These are phyloP conservation scores for Massariosphaeria phaeospora DNA, from an alignment of 495 filamentous ascomycete genomes.

Conservation along the genomic window DNA sequence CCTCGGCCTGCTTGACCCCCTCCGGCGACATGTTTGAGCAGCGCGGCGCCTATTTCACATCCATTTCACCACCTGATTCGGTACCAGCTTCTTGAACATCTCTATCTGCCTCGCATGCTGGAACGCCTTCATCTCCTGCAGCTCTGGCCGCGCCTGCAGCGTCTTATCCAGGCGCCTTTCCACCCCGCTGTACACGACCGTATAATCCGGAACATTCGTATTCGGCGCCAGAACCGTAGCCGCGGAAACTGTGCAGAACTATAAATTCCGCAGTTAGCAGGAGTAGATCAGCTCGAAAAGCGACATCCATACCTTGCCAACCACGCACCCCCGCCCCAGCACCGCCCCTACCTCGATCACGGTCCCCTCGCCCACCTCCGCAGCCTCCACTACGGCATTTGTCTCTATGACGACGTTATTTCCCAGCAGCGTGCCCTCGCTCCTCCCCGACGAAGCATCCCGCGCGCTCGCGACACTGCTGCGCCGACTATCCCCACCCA, in stretches of 20 bases:
- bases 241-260: slow-evolving; percentile 53
- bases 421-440: slow-evolving; percentile 50
- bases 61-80: slow-evolving; percentile 57
- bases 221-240: slow-evolving; percentile 50
- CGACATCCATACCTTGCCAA: slow-evolving; percentile 54
- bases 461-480: no score
- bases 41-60: neutral
- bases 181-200: slow-evolving; percentile 57
- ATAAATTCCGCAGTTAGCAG: neutral
- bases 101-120: slow-evolving; percentile 59
- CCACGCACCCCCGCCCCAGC: slow-evolving; percentile 56
- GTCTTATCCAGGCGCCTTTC: slow-evolving; percentile 53
- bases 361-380: slow-evolving; percentile 56
- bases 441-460: slow-evolving; percentile 11
- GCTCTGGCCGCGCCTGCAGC: slow-evolving; percentile 33
- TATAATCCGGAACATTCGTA: slow-evolving; percentile 58
- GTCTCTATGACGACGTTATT: slow-evolving; percentile 59
- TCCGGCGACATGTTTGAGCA: neutral
- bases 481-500: slow-evolving; percentile 21
- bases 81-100: slow-evolving; percentile 56
- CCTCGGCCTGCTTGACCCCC: no score
- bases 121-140: slow-evolving; percentile 51
- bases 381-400: slow-evolving; percentile 58
- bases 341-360: slow-evolving; percentile 57
- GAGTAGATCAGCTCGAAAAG: neutral